Conservation (phyloP, 176 grass and related monocot genomes). For the Oryza meyeriana region DNA sequence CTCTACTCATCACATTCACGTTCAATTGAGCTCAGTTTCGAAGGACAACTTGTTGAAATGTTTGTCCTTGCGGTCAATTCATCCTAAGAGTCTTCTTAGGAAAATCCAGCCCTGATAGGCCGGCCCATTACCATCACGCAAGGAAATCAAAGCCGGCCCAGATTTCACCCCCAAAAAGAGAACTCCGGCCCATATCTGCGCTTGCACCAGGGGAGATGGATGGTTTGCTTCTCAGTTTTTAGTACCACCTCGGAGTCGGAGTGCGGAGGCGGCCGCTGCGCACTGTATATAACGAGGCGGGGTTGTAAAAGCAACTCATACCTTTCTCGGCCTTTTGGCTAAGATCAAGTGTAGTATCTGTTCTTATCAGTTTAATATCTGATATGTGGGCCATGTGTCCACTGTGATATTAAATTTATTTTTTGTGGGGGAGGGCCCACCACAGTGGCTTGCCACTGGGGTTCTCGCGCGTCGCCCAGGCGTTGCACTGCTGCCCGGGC, state of each 20-base stretch:
- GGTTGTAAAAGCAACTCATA: not conserved
- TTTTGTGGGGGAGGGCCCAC: not conserved
- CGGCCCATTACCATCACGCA: too few relatives aligned
- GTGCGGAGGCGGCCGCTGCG: too few relatives aligned
- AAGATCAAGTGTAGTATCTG: not conserved
- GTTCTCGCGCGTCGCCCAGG: too few relatives aligned
- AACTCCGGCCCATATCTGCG: not conserved
- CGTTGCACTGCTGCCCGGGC: not conserved
- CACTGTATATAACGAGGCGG: not conserved
- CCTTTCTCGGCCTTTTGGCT: not conserved
- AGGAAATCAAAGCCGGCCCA: too few relatives aligned
- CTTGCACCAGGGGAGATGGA: not conserved
- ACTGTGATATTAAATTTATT: not conserved
- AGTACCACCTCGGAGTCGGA: not conserved
- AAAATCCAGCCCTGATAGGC: not conserved
- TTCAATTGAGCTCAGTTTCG: too few relatives aligned
- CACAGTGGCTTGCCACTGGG: not conserved
- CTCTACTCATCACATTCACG: too few relatives aligned
- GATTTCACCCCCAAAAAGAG: too few relatives aligned
- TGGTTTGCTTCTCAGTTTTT: not conserved
- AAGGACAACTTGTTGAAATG: too few relatives aligned
- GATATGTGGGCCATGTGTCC: not conserved
- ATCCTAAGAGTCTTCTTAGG: too few relatives aligned
- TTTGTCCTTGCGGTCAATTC: not conserved
- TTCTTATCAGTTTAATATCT: not conserved